Conservation (phyloP, 495 filamentous ascomycete genomes). For the Penicillium salamii region DNA sequence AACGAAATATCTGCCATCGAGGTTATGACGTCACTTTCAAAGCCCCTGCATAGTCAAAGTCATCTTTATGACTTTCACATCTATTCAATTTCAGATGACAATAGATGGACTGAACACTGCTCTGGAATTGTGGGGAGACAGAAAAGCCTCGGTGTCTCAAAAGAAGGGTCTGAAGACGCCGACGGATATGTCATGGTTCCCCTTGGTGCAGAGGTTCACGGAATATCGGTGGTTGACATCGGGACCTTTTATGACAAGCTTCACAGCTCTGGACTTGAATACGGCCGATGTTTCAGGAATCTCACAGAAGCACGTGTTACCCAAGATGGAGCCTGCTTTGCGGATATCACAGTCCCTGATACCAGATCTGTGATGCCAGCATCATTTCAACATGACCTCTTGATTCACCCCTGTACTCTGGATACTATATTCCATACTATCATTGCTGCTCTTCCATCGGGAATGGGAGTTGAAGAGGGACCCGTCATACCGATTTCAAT, state of each 20-base stretch:
- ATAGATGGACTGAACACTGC: slow-evolving; percentile 40
- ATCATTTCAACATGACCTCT: slow-evolving; percentile 36
- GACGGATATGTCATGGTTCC: neutral
- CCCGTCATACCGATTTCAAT: slow-evolving; percentile 29
- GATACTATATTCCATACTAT: slow-evolving; percentile 44
- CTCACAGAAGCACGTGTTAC: slow-evolving; percentile 18
- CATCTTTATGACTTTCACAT: slow-evolving; percentile 32
- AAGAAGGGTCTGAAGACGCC: neutral
- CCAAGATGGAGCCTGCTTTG: slow-evolving; percentile 19
- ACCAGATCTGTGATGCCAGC: slow-evolving; percentile 47
- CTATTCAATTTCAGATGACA: slow-evolving; percentile 29
- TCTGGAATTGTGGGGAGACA: slow-evolving; percentile 21
- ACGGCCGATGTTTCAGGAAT: slow-evolving; percentile 35
- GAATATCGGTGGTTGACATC: slow-evolving; percentile 18
- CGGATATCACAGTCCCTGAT: slow-evolving; percentile 39
- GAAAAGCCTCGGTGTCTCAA: neutral
- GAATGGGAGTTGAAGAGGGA: slow-evolving; percentile 4
- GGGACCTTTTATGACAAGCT: slow-evolving; percentile 30
- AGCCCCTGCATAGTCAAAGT: neutral
- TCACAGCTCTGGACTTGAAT: slow-evolving; percentile 28
- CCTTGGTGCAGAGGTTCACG: slow-evolving; percentile 1
- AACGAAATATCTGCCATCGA: slow-evolving; percentile 19
- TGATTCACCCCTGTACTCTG: slow-evolving; percentile 45
- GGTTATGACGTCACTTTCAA: slow-evolving; percentile 17
- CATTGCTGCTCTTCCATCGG: slow-evolving; percentile 16